A percentile compares a stretch with the other conserved stretches of the same genome.
Evolutionary conservation across 176 grass and related monocot genomes (phyloP).

Genomic region (Alopecurus myosuroides): DNA sequence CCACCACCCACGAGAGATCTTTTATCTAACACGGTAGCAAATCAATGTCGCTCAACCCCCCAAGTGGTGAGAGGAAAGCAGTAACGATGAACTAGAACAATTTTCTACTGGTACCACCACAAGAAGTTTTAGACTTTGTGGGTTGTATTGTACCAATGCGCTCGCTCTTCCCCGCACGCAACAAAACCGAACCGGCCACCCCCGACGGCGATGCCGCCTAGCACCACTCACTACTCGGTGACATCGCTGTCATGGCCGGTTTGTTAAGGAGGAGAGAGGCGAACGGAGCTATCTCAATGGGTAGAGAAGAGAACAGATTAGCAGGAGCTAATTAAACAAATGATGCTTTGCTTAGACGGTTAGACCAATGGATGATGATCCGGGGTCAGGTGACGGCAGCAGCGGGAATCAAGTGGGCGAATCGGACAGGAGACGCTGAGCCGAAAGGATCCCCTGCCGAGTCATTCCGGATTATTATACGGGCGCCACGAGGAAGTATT

Average conservation of each 20-base stretch:
- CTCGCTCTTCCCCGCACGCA: background rate
- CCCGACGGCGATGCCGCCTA: background rate
- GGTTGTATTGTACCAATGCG: background rate
- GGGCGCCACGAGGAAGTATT: background rate
- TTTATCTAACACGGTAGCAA: no score
- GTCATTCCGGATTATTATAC: slow-evolving; percentile 20
- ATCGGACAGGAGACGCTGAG: slow-evolving; percentile 32
- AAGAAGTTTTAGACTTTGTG: background rate
- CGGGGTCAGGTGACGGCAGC: background rate
- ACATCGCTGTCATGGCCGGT: no score
- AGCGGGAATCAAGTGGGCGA: slow-evolving; percentile 31
- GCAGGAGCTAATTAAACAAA: background rate
- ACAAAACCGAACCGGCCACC: background rate
- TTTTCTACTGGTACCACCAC: background rate
- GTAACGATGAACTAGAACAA: background rate
- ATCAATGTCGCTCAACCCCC: background rate
- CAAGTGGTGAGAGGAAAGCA: background rate
- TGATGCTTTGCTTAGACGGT: background rate
- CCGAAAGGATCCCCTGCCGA: slow-evolving; percentile 34
- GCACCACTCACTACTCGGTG: no score
- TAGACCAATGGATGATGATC: background rate
- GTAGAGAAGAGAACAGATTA: background rate
- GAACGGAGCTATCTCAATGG: background rate
- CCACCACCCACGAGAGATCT: background rate
- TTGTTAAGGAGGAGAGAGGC: background rate